These are phyloP conservation scores for Phalaenopsis hybrid DNA, from an alignment of 116 monocot species.

Conservation along the genomic window DNA sequence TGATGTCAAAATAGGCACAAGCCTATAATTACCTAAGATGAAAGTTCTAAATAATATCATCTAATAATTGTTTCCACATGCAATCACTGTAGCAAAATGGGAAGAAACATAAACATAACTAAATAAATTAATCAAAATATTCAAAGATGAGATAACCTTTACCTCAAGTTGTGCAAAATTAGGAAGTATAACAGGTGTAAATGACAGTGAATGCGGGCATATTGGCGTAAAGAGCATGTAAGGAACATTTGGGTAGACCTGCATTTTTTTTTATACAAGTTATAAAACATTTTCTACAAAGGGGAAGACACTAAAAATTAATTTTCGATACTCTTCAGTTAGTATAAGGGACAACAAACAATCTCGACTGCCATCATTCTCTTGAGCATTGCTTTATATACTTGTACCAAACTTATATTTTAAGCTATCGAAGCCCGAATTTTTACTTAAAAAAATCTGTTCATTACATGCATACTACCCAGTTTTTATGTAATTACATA, in stretches of 20 bases:
- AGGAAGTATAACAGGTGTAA: slow-evolving; percentile 97
- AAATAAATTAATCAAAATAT: background rate
- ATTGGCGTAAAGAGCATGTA: slow-evolving; percentile 97
- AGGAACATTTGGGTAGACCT: slow-evolving; percentile 98
- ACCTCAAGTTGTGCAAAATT: slow-evolving; percentile 89
- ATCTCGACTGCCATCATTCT: background rate
- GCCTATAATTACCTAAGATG: too few relatives aligned
- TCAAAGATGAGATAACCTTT: slow-evolving; percentile 44
- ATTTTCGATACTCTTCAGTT: background rate
- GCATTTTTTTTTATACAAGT: slow-evolving; percentile 14
- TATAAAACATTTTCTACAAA: background rate
- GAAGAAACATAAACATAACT: background rate
- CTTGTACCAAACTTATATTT: background rate
- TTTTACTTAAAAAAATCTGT: too few relatives aligned
- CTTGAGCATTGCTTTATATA: background rate
- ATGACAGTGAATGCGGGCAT: slow-evolving; percentile 92
- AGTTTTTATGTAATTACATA: too few relatives aligned
- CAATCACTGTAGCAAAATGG: background rate
- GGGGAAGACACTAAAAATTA: background rate
- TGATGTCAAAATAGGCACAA: too few relatives aligned
- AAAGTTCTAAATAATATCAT: background rate
- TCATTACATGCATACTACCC: too few relatives aligned
- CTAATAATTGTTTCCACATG: background rate
- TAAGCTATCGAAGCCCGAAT: too few relatives aligned
- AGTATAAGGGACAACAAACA: background rate